Evolutionary conservation across 2,329 filamentous ascomycete genomes (phyloP).

Genomic region (Thielaviopsis populi): DNA sequence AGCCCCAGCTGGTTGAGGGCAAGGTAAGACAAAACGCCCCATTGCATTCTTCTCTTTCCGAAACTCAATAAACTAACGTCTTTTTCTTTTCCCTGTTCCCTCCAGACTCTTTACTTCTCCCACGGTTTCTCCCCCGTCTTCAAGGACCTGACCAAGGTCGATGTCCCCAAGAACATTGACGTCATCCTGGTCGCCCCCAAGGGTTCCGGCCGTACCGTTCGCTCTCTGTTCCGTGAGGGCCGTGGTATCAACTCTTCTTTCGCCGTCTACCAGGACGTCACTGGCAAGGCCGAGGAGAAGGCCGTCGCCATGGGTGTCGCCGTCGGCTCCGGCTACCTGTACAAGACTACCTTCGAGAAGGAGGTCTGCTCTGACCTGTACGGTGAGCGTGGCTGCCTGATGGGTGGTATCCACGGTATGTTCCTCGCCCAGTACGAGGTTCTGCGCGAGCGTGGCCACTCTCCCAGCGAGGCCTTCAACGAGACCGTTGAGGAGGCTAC

Average conservation of each 20-base stretch:
- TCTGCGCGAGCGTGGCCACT: conserved; percentile 95
- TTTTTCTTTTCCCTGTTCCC: not conserved
- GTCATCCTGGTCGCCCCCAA: conserved; percentile 99
- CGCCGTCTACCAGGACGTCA: conserved; percentile 96
- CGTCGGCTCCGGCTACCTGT: conserved; percentile 94
- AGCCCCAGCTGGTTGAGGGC: conserved; percentile 95
- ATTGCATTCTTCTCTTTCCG: not conserved
- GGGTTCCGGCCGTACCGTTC: conserved; percentile 96
- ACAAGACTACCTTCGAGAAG: conserved; percentile 99
- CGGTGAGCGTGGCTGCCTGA: conserved; percentile 98
- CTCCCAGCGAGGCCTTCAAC: conserved; percentile 97
- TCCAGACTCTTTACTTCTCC: conserved; percentile 96
- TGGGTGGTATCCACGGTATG: conserved; percentile 99
- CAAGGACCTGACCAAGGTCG: conserved; percentile 98
- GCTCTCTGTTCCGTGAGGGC: conserved; percentile 96
- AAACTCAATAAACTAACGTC: not conserved
- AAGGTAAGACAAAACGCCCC: conserved; percentile 48
- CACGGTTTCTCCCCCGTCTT: conserved; percentile 99
- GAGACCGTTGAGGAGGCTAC: conserved; percentile 99
- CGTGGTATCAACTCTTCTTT: conserved; percentile 99
- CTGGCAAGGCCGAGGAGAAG: conserved; percentile 96
- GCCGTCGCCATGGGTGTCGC: conserved; percentile 92
- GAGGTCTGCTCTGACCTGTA: conserved; percentile 99
- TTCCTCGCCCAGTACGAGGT: conserved; percentile 99
- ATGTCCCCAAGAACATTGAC: conserved; percentile 87